Base-by-base conservation (phyloP, 2,329 filamentous ascomycete species). In the Raffaelea albimanens region DNA sequence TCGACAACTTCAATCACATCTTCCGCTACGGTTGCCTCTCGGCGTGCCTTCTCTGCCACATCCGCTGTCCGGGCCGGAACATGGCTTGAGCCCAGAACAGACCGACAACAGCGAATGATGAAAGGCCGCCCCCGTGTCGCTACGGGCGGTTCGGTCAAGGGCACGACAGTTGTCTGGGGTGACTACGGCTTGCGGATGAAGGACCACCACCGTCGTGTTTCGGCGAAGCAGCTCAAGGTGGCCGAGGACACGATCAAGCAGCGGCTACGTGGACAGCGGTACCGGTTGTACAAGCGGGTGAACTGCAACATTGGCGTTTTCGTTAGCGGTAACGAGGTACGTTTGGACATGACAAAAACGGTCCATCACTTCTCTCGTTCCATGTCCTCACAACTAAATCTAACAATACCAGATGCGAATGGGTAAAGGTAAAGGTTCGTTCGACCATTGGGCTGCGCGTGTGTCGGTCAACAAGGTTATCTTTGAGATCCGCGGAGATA, bases 351-450 rank as follows among this genome's bases (percentile, higher is more conserved):
- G 21, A 38, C 29, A 40, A 14, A n/a, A n/a, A n/a, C n/a, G n/a
- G n/a, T n/a, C n/a, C 9, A 5, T 19, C 44, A 19, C 25, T 33
- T 40, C 21, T 42, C 10, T 29, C 14, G 5, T 13, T 21, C 31
- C 4, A 46, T 50, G 25, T 44, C 29, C 5, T 23, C 22, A 34
- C 25, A 4, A 21, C 44, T 25, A n/a, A n/a, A n/a, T n/a, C n/a
- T n/a, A n/a, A n/a, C n/a, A n/a, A n/a, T n/a, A 14, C 18, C n/a
- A 83, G 80, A 85, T 88, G 65, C 85, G 93, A 78, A 98, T 98
- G 94, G 93, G 93, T 65, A 98, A 97, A 69, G 93, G 93, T 68
- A 98, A 98, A 66, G 93, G 93, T 57, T 86, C 83, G 53, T 97
- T 98, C 62, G 93, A 98, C 64, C 87, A 95, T 62, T 98, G 93